Conservation (phyloP, 306 rosid genomes). For the Senna siamea region DNA sequence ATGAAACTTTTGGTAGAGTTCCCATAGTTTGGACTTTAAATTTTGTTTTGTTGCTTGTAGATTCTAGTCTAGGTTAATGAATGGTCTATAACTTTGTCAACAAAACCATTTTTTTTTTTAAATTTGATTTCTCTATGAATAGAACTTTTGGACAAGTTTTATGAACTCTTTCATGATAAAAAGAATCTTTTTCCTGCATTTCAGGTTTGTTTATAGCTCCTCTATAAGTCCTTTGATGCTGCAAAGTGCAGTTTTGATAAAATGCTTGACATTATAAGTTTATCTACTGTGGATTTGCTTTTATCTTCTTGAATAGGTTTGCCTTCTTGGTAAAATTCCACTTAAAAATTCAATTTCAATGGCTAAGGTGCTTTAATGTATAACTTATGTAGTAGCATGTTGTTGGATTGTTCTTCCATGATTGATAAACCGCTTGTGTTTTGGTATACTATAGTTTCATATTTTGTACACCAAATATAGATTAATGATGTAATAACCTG, state of each 20-base stretch:
- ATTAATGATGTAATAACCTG: no score
- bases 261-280: conserved; percentile 16
- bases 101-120: not conserved
- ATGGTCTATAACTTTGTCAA: not conserved
- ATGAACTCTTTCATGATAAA: not conserved
- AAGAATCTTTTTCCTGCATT: conserved; percentile 18
- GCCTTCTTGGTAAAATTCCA: not conserved
- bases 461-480: not conserved
- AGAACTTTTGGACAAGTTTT: conserved; percentile 11
- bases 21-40: not conserved
- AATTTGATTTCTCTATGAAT: conserved; percentile 3
- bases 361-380: conserved; percentile 15
- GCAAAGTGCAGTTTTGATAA: conserved; percentile 7
- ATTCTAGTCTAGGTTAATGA: not conserved
- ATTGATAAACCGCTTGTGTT: not conserved
- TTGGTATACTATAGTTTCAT: not conserved
- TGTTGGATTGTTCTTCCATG: not conserved
- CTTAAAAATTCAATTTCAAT: conserved; percentile 11
- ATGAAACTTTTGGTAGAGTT: not conserved
- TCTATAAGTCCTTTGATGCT: not conserved
- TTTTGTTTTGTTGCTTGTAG: not conserved
- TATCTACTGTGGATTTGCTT: not conserved
- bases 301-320: not conserved
- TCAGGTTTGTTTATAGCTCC: conserved; percentile 14
- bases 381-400: not conserved